Base-by-base conservation (phyloP, 2,329 filamentous ascomycete genomes). In the Davidsoniella virescens region DNA sequence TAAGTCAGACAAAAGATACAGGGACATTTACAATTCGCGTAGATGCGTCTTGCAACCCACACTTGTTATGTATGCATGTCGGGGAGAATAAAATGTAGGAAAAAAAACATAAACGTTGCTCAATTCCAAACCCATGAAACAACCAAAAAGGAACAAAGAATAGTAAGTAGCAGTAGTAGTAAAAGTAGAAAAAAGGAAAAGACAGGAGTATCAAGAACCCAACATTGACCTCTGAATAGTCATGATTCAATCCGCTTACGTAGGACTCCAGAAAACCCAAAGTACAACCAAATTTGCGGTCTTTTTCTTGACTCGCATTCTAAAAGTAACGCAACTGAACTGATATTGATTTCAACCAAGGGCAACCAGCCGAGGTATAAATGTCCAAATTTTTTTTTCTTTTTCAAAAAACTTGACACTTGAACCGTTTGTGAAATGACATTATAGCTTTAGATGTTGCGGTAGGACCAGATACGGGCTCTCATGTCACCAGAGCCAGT, bases 401-500 rank as follows among this genome's bases (percentile, higher is more conserved):
- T 26, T 49, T 17, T 38, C 36, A 14, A n/a, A 33, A 33, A 33
- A 12, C 8, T 33, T 12, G 29, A 33, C 29, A 12, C 29, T 33
- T 33, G 29, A 9, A 33, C 29, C 29, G 29, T 33, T 33, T 12
- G 10, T 33, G 29, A 33, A 12, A 33, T 9, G 12, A 33, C 5
- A 33, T 33, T 9, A 33, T 9, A 33, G 10, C 29, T 33, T 33
- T 33, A 33, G 33, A 55, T 25, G 23, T 45, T 50, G n/a, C 76
- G 72, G 61, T 84, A 95, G 59, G 84, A 87, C 92, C 92, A 98
- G 68, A 98, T 96, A 61, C 92, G 82, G 50, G 92, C 92, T 63
- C 90, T 84, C 86, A 94, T 94, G 64, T 98, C 92, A 59, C 92
- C 92, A 57, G 88, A 95, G 55, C 92, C 92, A 4, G 92, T 98